A percentile compares a stretch with the other conserved stretches of the same genome.
These are phyloP conservation scores for Gossypium australe DNA, from an alignment of 345 rosid genomes.

Conservation along the genomic window DNA sequence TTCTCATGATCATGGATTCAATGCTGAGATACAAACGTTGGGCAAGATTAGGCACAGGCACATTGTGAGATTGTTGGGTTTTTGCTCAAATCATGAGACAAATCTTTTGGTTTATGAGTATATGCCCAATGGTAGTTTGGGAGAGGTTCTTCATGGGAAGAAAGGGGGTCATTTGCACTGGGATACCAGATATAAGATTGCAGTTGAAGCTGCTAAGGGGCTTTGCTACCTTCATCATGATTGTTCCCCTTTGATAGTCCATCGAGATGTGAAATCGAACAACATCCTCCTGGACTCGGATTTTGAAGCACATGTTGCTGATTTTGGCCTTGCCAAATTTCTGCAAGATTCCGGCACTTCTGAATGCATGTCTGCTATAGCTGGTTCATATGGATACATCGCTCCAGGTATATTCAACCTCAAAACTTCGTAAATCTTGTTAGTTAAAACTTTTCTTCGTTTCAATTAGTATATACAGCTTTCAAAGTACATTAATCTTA, in stretches of 20 bases:
- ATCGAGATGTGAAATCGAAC: slow-evolving; percentile 81
- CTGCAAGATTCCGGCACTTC: slow-evolving; percentile 86
- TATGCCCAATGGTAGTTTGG: slow-evolving; percentile 90
- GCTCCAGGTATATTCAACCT: slow-evolving; percentile 66
- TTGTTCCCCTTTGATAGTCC: slow-evolving; percentile 80
- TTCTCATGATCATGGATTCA: slow-evolving; percentile 92
- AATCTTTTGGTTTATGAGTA: slow-evolving; percentile 84
- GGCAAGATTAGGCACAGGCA: slow-evolving; percentile 83
- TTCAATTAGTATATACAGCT: slow-evolving; percentile 16
- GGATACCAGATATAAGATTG: slow-evolving; percentile 78
- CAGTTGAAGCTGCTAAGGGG: slow-evolving; percentile 81
- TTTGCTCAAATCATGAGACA: slow-evolving; percentile 84
- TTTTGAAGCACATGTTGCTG: slow-evolving; percentile 94
- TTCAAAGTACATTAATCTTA: slow-evolving; percentile 23
- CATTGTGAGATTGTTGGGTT: slow-evolving; percentile 72
- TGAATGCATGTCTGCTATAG: slow-evolving; percentile 94
- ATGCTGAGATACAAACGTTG: slow-evolving; percentile 85
- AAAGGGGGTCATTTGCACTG: slow-evolving; percentile 86
- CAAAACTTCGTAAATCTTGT: not conserved
- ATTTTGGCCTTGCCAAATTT: slow-evolving; percentile 89
- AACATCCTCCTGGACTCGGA: slow-evolving; percentile 73
- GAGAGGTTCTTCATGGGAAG: slow-evolving; percentile 82
- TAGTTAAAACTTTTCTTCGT: slow-evolving; percentile 8
- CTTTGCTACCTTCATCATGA: slow-evolving; percentile 87
- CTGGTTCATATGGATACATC: slow-evolving; percentile 92